phyloP scores from a whole-genome alignment of 148 eudicot genomes.

The Amaranthus cruentus region DNA sequence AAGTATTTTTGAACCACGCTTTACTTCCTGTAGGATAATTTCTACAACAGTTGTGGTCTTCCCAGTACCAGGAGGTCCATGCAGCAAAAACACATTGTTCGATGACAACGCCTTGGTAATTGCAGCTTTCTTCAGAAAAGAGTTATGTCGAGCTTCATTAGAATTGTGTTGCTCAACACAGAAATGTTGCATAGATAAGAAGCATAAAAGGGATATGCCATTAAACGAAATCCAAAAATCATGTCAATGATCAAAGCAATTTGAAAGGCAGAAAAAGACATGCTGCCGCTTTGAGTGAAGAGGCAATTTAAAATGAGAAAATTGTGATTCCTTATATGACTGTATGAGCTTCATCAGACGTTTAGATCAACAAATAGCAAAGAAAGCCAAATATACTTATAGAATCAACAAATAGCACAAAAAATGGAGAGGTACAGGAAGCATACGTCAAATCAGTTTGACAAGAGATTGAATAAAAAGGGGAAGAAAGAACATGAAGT shows the following conservation, averaged over 20 bases:
- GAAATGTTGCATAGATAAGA: not conserved
- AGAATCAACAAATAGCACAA: not conserved
- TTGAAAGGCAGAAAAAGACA: not conserved
- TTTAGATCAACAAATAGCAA: not conserved
- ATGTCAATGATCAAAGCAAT: not conserved
- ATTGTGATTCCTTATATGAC: not conserved
- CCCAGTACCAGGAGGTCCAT: conserved; percentile 99
- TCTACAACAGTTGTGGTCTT: conserved; percentile 97
- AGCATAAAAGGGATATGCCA: not conserved
- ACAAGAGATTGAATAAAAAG: not conserved
- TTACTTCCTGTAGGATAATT: conserved; percentile 92
- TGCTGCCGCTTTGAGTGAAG: not conserved
- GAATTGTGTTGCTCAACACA: not conserved
- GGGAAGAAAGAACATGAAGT: not conserved
- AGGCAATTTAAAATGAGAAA: not conserved
- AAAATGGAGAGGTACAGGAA: not conserved
- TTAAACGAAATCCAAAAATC: not conserved
- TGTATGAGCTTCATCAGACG: not conserved
- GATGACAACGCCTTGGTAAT: conserved; percentile 79
- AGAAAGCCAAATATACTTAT: not conserved
- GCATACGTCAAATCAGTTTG: too few relatives aligned
- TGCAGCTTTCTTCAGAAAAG: conserved; percentile 67
- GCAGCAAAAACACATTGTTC: conserved; percentile 84
- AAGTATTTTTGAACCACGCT: conserved; percentile 96
- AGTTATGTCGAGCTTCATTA: conserved; percentile 2